Percentiles rank a stretch among this genome's conserved stretches.
Evolutionary conservation across 768 basidiomycete genomes (phyloP).

Genomic region (Boletus rubropictus): DNA sequence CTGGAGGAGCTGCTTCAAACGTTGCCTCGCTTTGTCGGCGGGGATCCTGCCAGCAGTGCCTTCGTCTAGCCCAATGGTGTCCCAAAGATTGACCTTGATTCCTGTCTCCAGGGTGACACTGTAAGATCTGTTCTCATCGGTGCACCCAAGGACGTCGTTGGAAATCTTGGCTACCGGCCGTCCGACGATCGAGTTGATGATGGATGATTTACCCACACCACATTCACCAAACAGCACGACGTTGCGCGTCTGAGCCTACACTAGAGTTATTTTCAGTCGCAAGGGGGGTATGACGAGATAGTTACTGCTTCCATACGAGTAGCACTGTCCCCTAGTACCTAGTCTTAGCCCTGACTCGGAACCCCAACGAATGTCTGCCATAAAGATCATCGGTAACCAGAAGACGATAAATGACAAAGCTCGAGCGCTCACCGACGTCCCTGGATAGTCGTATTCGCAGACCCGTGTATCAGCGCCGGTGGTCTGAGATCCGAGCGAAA

Average conservation of each 20-base stretch:
- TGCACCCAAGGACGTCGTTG: constrained; percentile 27
- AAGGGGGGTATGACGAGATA: neutral
- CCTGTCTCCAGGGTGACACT: constrained; percentile 10
- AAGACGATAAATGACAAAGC: constrained; percentile 3
- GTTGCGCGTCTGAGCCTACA: constrained; percentile 20
- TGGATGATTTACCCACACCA: constrained; percentile 36
- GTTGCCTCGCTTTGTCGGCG: constrained; percentile 11
- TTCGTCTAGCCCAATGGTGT: constrained; percentile 34
- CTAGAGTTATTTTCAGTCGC: neutral
- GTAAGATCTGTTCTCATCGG: constrained; percentile 21
- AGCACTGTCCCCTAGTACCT: neutral
- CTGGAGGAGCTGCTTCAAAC: constrained; percentile 26
- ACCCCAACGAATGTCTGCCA: neutral
- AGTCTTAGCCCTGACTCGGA: no score
- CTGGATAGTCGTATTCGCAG: neutral
- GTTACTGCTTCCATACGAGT: constrained; percentile 7
- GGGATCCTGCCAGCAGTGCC: constrained; percentile 18
- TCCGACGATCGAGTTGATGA: constrained; percentile 34
- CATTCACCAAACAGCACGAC: constrained; percentile 33
- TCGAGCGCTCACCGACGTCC: neutral
- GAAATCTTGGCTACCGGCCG: constrained; percentile 22
- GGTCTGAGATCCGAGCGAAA: neutral
- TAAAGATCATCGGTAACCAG: neutral
- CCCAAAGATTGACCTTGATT: constrained; percentile 26
- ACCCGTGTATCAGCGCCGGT: neutral